These are phyloP conservation scores for Aspergillus panamensis DNA, from an alignment of 495 filamentous ascomycete species.

Conservation along the genomic window DNA sequence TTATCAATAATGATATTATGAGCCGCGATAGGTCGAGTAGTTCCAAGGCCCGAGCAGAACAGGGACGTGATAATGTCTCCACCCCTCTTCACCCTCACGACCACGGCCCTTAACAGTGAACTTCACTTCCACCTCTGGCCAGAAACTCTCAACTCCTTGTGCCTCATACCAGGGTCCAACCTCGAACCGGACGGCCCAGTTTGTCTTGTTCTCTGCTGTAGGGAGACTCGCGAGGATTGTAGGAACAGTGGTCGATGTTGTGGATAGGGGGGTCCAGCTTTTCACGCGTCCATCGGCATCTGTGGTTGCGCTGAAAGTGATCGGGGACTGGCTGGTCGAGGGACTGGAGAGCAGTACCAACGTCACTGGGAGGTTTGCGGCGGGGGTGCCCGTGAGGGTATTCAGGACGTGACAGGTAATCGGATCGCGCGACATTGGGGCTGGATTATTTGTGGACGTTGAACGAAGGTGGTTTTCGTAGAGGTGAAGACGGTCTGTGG, in stretches of 20 bases:
- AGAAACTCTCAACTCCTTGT: constrained; percentile 72
- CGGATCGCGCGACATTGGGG: constrained; percentile 67
- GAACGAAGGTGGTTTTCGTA: constrained; percentile 37
- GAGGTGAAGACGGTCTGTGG: constrained; percentile 37
- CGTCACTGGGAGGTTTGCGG: constrained; percentile 52
- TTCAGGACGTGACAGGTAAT: constrained; percentile 77
- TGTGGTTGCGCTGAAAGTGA: constrained; percentile 63
- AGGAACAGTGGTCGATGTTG: constrained; percentile 47
- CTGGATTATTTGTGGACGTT: constrained; percentile 28
- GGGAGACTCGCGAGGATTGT: constrained; percentile 44
- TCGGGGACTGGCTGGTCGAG: constrained; percentile 28
- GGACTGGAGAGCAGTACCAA: constrained; percentile 47
- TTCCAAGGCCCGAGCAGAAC: constrained; percentile 84
- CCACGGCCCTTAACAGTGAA: constrained; percentile 66
- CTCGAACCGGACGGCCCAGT: constrained; percentile 76
- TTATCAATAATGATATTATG: constrained; percentile 24
- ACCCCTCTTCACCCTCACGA: constrained; percentile 55
- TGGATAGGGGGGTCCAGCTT: constrained; percentile 58
- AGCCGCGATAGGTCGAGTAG: constrained; percentile 90
- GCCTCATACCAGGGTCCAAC: constrained; percentile 72
- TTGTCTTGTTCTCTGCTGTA: constrained; percentile 41
- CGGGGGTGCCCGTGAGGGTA: constrained; percentile 63
- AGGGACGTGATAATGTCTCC: constrained; percentile 88
- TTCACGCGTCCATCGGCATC: constrained; percentile 84
- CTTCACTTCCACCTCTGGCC: constrained; percentile 82